Conservation (phyloP, 1,139 yeast species). For the Debaryomyces sp. region DNA sequence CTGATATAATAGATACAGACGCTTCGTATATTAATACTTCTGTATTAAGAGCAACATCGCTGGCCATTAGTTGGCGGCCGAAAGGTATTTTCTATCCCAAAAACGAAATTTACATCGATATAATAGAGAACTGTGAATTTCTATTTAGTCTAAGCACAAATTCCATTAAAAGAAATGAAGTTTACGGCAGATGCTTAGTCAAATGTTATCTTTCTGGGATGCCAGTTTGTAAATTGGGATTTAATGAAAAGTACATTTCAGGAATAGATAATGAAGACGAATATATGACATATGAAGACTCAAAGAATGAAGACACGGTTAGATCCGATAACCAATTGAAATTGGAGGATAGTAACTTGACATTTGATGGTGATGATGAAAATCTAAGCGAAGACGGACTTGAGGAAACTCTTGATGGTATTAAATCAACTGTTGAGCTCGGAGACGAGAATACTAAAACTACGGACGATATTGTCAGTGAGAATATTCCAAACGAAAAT, state of each 20-base stretch:
- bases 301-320: constrained; percentile 8
- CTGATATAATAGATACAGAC: constrained; percentile 33
- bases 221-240: constrained; percentile 49
- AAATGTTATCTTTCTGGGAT: constrained; percentile 50
- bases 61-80: constrained; percentile 51
- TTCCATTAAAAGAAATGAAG: constrained; percentile 35
- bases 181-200: constrained; percentile 40
- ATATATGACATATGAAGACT: background rate
- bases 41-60: constrained; percentile 48
- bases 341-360: constrained; percentile 12
- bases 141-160: constrained; percentile 36
- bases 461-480: constrained; percentile 9
- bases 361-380: constrained; percentile 8
- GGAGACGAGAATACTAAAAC: background rate
- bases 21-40: constrained; percentile 55
- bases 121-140: constrained; percentile 45
- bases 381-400: background rate
- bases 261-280: constrained; percentile 26
- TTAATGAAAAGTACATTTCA: constrained; percentile 40
- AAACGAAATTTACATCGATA: constrained; percentile 49
- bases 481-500: background rate
- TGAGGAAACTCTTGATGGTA: background rate
- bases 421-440: background rate
- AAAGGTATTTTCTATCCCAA: constrained; percentile 51
- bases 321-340: constrained; percentile 5